A percentile compares a stretch with the other conserved stretches of the same genome.
Conservation (phyloP, 805 yeast species). For the Nakazawaea pomicola region DNA sequence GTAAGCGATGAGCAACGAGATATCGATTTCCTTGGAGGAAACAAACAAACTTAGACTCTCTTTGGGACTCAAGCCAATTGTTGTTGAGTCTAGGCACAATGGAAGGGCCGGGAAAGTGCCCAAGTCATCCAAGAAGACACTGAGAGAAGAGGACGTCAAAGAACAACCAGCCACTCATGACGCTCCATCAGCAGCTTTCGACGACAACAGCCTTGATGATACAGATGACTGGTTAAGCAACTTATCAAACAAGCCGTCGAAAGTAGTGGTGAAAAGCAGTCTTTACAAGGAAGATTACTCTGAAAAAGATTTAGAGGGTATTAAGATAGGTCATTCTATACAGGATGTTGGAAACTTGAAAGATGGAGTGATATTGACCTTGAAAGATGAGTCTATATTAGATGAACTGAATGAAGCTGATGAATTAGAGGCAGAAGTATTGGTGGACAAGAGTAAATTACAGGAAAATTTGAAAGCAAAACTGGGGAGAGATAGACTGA, state of each 20-base stretch:
- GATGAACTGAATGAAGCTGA: slow-evolving; percentile 30
- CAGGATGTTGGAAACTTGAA: slow-evolving; percentile 31
- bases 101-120: too few species aligned
- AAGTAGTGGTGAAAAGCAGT: slow-evolving; percentile 5
- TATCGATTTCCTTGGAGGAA: slow-evolving; percentile 41
- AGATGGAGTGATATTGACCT: slow-evolving; percentile 47
- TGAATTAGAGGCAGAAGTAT: slow-evolving; percentile 36
- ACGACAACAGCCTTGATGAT: slow-evolving; percentile 23
- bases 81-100: slow-evolving; percentile 12
- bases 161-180: slow-evolving; percentile 17
- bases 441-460: slow-evolving; percentile 27
- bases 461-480: slow-evolving; percentile 20
- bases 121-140: neutral
- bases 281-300: slow-evolving; percentile 16
- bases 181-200: slow-evolving; percentile 22
- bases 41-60: slow-evolving; percentile 49
- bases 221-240: slow-evolving; percentile 39
- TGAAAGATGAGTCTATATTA: slow-evolving; percentile 43
- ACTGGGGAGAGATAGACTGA: slow-evolving; percentile 19
- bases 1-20: slow-evolving; percentile 11
- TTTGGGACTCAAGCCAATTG: slow-evolving; percentile 51
- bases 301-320: slow-evolving; percentile 27
- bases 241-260: slow-evolving; percentile 22
- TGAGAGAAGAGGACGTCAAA: slow-evolving; percentile 19
- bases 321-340: slow-evolving; percentile 41